phyloP scores from a whole-genome alignment of 768 basidiomycete genomes.

The Rhodosporidiobolus odoratus region DNA sequence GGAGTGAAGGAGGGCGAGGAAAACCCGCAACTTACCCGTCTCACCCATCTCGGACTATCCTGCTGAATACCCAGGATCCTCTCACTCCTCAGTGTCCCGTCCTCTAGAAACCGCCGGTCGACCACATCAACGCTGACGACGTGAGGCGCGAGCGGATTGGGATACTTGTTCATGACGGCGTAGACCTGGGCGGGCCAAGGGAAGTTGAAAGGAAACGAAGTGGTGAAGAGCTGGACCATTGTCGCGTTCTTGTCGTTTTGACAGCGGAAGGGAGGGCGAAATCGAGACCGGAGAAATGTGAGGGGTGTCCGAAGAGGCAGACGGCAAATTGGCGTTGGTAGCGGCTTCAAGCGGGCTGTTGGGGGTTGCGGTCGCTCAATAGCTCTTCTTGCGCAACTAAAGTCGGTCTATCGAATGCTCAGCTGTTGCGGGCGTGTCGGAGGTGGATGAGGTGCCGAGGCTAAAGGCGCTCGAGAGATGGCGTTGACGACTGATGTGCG shows the following conservation, averaged over 20 bases:
- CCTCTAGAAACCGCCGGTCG: constrained; percentile 18
- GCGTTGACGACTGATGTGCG: too few relatives aligned
- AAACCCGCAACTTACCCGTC: constrained; percentile 10
- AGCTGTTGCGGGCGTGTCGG: too few relatives aligned
- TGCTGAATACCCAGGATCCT: constrained; percentile 34
- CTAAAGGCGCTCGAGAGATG: too few relatives aligned
- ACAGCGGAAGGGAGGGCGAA: not conserved
- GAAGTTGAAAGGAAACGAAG: constrained; percentile 24
- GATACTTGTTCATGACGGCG: constrained; percentile 39
- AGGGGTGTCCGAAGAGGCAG: not conserved
- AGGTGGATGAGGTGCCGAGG: too few relatives aligned
- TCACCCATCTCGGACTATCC: constrained; percentile 36
- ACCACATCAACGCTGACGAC: constrained; percentile 37
- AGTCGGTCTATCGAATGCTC: too few relatives aligned
- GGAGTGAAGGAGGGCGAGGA: not conserved
- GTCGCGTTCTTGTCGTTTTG: not conserved
- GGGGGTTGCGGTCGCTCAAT: too few relatives aligned
- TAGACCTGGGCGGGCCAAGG: constrained; percentile 37
- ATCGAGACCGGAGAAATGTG: not conserved
- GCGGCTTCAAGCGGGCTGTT: not conserved
- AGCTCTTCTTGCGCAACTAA: too few relatives aligned
- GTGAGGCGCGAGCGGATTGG: constrained; percentile 37
- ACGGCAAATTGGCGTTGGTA: too few relatives aligned
- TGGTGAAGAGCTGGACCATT: constrained; percentile 34
- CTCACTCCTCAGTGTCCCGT: constrained; percentile 37